These are phyloP conservation scores for Phtheirospermum japonicum DNA, from an alignment of 257 asterid species.

Conservation along the genomic window DNA sequence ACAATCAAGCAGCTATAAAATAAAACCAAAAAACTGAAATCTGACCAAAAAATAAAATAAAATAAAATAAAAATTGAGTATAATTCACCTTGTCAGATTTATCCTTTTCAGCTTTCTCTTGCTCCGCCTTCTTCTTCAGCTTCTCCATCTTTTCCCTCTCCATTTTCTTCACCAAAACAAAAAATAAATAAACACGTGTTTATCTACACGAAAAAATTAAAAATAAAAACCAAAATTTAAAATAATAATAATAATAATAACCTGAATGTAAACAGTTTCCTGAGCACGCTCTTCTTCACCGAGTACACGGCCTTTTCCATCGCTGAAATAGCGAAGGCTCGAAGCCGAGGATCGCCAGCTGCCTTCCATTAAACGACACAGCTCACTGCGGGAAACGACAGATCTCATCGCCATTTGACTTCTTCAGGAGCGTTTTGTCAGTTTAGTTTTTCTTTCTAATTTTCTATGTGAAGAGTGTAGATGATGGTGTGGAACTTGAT, in stretches of 20 bases:
- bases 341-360: constrained; percentile 28
- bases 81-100: constrained; percentile 55
- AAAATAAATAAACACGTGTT: neutral
- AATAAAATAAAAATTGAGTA: too few relatives aligned
- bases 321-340: constrained; percentile 44
- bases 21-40: neutral
- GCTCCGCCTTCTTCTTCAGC: constrained; percentile 57
- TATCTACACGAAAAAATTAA: neutral
- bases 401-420: constrained; percentile 29
- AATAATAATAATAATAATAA: constrained; percentile 14
- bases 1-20: too few relatives aligned
- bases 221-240: neutral
- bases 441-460: neutral
- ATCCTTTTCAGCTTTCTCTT: constrained; percentile 57
- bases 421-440: neutral
- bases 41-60: too few relatives aligned
- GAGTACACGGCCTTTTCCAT: constrained; percentile 65
- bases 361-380: constrained; percentile 35
- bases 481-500: too few relatives aligned
- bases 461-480: too few relatives aligned
- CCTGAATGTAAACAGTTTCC: constrained; percentile 77
- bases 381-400: constrained; percentile 25
- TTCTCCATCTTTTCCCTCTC: constrained; percentile 81
- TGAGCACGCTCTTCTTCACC: constrained; percentile 89
- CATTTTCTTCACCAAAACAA: constrained; percentile 51